Evolutionary conservation across 441 rosid species (phyloP).

Genomic region (Hura crepitans): DNA sequence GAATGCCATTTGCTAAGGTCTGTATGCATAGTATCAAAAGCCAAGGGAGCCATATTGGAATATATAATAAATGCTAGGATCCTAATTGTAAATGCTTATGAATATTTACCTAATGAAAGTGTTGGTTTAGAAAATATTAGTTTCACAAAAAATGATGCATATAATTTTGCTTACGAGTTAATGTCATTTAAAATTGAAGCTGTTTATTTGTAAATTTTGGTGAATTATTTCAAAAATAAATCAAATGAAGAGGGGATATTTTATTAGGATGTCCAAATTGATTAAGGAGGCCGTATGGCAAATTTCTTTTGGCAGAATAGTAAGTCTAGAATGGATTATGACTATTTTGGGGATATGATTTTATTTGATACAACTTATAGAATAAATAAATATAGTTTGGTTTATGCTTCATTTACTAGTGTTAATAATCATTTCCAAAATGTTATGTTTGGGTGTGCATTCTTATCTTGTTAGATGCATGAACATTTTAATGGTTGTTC

Average conservation of each 20-base stretch:
- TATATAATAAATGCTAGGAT: neutral
- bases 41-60: neutral
- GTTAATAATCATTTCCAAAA: neutral
- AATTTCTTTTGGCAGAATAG: slow-evolving; percentile 9
- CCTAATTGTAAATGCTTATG: neutral
- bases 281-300: neutral
- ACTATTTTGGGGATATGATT: slow-evolving; percentile 12
- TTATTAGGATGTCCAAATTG: neutral
- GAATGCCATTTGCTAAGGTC: neutral
- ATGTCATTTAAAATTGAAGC: neutral
- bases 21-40: neutral
- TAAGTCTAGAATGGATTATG: neutral
- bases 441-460: slow-evolving; percentile 3
- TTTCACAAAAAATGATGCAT: neutral
- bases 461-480: neutral
- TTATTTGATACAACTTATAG: slow-evolving; percentile 10
- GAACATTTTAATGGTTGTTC: neutral
- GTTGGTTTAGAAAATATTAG: neutral
- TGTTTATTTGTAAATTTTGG: neutral
- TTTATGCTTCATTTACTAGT: slow-evolving; percentile 4
- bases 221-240: neutral
- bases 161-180: neutral
- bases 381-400: slow-evolving; percentile 1
- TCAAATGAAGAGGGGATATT: neutral
- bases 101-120: neutral